Evolutionary conservation across 495 filamentous ascomycete species (phyloP).

Genomic region (Xylaria venustula): DNA sequence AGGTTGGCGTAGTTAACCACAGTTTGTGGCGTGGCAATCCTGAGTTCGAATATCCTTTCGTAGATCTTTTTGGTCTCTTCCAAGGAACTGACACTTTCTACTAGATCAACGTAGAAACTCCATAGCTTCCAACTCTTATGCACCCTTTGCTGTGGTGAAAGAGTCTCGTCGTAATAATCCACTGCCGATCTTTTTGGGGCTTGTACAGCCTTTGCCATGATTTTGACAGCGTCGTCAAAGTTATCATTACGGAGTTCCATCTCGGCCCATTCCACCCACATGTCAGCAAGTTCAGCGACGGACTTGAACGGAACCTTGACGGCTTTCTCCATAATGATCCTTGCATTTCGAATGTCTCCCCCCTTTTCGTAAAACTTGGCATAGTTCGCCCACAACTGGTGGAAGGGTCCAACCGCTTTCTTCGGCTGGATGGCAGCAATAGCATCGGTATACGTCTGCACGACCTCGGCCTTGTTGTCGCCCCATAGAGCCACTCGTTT

Average conservation of each 20-base stretch:
- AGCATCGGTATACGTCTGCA: constrained; percentile 92
- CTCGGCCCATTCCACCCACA: constrained; percentile 98
- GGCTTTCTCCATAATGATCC: constrained; percentile 95
- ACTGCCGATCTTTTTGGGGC: constrained; percentile 92
- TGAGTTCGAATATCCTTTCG: constrained; percentile 95
- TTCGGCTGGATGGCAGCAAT: constrained; percentile 92
- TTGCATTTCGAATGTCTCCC: constrained; percentile 78
- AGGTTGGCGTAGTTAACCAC: constrained; percentile 98
- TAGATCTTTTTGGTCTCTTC: constrained; percentile 95
- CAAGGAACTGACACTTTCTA: constrained; percentile 87
- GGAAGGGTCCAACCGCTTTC: constrained; percentile 90
- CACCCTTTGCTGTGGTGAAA: constrained; percentile 92
- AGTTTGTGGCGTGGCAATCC: constrained; percentile 96
- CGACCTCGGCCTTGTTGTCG: constrained; percentile 85
- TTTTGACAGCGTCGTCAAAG: constrained; percentile 87
- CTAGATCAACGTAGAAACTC: constrained; percentile 99
- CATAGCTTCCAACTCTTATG: constrained; percentile 99
- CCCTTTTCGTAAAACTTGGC: constrained; percentile 96
- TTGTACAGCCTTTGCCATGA: constrained; percentile 97
- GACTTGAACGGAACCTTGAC: constrained; percentile 97
- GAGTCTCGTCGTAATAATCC: constrained; percentile 95
- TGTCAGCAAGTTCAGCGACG: constrained; percentile 90
- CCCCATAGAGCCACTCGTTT: constrained; percentile 95
- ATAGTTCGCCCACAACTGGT: constrained; percentile 95
- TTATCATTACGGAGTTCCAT: constrained; percentile 96